Evolutionary conservation across 2,329 filamentous ascomycete genomes (phyloP), one percentile per base, ranked within the genome.

Genomic region (Phialemonium atrogriseum): DNA sequence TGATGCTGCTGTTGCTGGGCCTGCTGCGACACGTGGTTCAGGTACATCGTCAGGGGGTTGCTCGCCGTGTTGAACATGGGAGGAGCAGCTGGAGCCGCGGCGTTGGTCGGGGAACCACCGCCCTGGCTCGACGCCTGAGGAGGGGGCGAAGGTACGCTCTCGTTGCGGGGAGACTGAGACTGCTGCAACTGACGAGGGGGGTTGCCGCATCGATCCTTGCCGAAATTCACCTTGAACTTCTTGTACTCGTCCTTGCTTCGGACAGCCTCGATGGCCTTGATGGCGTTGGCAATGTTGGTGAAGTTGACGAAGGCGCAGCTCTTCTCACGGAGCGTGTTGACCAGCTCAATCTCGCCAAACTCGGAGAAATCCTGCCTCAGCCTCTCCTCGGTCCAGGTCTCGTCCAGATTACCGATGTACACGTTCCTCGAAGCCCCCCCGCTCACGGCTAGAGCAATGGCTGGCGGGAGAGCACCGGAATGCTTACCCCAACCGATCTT

Each of bases 401-500:
- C 91, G 47, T 98, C 91, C 36, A 98, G 68, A 59, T 98, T 98
- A 41, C 91, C 91, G 51, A 98, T 83, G 59, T 98, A 98, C 17
- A 98, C 91, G 52, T 98, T 98, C 40, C 91, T 78, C n/a, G 91
- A 96, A 32, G 91, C 91, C 49, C 91, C 91, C 32, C 89, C 91
- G 46, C 87, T 95, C 32, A 98, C 91, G 27, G 91, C 91, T 43
- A 98, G 68, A 13, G 91, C 89, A 53, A 98, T 96, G 7, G 91
- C 91, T 13, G 91, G 88, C 23, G 91, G 91, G 16, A 98, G 77
- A 45, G 88, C 89, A 38, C 91, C 91, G 5, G 91, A 98, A 60
- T 98, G 91, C 70, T 98, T 98, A 43, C 91, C 91, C 91, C 91
- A 98, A 44, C 91, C 91, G 55, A 98, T 95, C 73, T 98, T 98